These are phyloP conservation scores for Echinochloa phyllopogon DNA, from an alignment of 176 grass and related monocot species.

Conservation along the genomic window DNA sequence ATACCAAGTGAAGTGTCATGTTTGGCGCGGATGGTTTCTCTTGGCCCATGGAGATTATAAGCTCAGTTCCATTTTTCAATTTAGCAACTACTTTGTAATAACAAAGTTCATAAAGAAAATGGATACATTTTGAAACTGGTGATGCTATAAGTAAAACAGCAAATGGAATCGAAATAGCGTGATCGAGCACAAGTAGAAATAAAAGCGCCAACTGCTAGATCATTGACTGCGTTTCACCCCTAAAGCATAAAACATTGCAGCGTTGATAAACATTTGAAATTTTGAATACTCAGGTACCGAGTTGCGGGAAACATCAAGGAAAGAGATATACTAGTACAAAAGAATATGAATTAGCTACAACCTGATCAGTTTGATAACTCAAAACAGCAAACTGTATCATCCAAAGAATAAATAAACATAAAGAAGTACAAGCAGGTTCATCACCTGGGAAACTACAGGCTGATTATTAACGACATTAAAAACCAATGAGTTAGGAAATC, in stretches of 20 bases:
- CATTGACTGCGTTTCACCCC: not conserved
- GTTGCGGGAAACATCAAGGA: not conserved
- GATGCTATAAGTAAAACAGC: not conserved
- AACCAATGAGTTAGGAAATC: slow-evolving; percentile 60
- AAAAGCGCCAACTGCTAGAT: not conserved
- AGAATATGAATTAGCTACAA: slow-evolving; percentile 42
- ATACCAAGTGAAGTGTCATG: slow-evolving; percentile 31
- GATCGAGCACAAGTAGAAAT: not conserved
- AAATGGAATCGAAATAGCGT: not conserved
- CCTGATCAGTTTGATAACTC: slow-evolving; percentile 39
- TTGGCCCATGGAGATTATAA: not conserved
- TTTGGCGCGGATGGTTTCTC: not conserved
- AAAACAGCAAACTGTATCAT: slow-evolving; percentile 35
- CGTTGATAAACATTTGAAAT: not conserved
- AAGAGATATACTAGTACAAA: slow-evolving; percentile 24
- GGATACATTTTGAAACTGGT: not conserved
- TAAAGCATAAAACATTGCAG: too few species aligned
- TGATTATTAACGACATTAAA: slow-evolving; percentile 59
- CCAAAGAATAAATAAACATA: slow-evolving; percentile 53
- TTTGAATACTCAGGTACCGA: not conserved
- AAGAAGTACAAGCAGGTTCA: slow-evolving; percentile 38
- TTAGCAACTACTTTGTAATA: not conserved
- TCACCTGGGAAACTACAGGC: slow-evolving; percentile 51
- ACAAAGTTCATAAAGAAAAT: not conserved
- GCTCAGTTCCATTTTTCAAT: not conserved